Evolutionary conservation across 1,284 basidiomycete genomes (phyloP).

Genomic region (Naganishia cerealis): DNA sequence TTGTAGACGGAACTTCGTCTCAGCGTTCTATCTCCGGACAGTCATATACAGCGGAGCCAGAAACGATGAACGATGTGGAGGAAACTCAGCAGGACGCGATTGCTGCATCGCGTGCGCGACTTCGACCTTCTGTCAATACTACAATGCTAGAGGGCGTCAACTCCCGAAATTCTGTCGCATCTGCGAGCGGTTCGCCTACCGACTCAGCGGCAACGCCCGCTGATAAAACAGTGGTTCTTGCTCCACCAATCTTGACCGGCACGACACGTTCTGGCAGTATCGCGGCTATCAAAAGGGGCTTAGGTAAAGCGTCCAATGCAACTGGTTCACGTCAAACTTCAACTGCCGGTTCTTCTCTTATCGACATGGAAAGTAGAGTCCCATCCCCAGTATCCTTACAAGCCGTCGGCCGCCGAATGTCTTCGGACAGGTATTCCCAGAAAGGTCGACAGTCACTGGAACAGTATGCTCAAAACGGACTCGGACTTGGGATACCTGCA

Average conservation of each 20-base stretch:
- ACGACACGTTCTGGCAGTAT: conserved; percentile 25
- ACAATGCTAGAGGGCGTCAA: not conserved
- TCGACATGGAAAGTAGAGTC: conserved; percentile 1
- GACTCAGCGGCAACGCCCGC: not conserved
- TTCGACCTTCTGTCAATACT: conserved; percentile 13
- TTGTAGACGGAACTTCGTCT: not conserved
- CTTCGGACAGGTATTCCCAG: conserved; percentile 10
- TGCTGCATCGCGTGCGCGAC: not conserved
- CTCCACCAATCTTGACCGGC: conserved; percentile 15
- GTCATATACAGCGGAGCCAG: conserved; percentile 15
- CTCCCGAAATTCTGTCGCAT: not conserved
- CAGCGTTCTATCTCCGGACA: conserved; percentile 5
- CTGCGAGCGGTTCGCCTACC: not conserved
- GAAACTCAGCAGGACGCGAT: not conserved
- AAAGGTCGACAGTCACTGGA: conserved; percentile 16
- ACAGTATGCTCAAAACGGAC: conserved; percentile 18
- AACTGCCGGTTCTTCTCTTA: not conserved
- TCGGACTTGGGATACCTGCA: conserved; percentile 8
- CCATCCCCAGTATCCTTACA: conserved; percentile 7
- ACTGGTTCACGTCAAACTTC: conserved; percentile 4
- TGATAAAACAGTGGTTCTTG: conserved; percentile 9
- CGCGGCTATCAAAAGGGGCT: conserved; percentile 19
- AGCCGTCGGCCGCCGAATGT: conserved; percentile 16
- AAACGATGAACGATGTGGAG: not conserved
- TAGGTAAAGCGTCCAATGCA: not conserved